Evolutionary conservation across 331 rosid species (phyloP).

Genomic region (Telfairia occidentalis): DNA sequence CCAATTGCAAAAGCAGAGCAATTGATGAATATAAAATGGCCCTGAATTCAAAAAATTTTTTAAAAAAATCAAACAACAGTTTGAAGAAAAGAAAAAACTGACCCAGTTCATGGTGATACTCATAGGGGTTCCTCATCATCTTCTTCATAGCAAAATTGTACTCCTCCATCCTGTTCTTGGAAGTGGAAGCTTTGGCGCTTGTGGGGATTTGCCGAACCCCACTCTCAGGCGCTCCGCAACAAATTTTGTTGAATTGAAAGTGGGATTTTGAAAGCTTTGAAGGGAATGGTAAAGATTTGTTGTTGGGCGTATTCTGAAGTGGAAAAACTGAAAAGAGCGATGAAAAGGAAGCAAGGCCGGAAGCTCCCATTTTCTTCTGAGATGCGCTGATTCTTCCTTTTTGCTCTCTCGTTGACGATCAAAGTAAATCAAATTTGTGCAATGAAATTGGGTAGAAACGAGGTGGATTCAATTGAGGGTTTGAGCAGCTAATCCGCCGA

Average conservation of each 20-base stretch:
- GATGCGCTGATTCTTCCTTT: background rate
- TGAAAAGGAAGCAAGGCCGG: constrained; percentile 22
- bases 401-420: background rate
- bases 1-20: background rate
- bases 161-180: constrained; percentile 50
- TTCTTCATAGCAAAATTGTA: constrained; percentile 78
- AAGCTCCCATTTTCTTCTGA: constrained; percentile 28
- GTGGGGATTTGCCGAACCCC: constrained; percentile 35
- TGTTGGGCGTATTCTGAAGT: constrained; percentile 7
- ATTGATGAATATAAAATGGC: background rate
- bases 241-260: constrained; percentile 22
- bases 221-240: constrained; percentile 41
- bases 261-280: constrained; percentile 8
- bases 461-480: background rate
- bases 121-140: constrained; percentile 92
- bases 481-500: background rate
- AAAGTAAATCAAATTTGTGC: background rate
- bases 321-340: constrained; percentile 28
- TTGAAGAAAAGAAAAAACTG: constrained; percentile 20
- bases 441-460: background rate
- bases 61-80: background rate
- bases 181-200: constrained; percentile 21
- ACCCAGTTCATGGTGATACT: constrained; percentile 93
- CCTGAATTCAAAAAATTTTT: background rate
- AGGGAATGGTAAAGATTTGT: constrained; percentile 14